Base-by-base conservation (phyloP, 345 rosid species). In the Boechera retrofracta region DNA sequence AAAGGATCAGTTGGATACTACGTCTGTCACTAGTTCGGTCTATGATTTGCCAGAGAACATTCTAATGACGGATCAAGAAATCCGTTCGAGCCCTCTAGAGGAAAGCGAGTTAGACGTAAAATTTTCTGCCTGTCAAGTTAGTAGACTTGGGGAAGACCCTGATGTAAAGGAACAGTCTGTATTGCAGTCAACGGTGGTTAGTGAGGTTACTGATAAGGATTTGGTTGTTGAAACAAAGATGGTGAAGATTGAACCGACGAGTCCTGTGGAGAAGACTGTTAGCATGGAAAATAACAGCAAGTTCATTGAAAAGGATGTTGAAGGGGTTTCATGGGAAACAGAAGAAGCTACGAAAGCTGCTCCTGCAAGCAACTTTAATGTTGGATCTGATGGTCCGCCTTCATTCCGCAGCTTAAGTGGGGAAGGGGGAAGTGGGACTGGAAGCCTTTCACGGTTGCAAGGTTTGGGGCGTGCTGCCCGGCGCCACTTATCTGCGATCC, bases 391-490 rank as follows among this genome's bases (percentile, higher is more conserved):
- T 74, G 98, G 93, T 32, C 97, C 95, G 2, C 87, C 86, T 73
- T 93, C 99, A 70, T 86, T 86, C 36, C 89, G 90, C 85, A 91
- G 95, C 85, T 87, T 88, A 67, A 83, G 89, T 67, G 89, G 98
- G 77, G 99, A 91, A 13, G 86, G 85, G 64, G 99, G 94, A 58
- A 91, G 82, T 84, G 90, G 93, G 76, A 69, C 84, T 32, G 99
- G 94, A 61, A 93, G 98, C 78, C 97, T 96, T 76, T 91, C 98
- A 32, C 89, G 94, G 83, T 85, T 96, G 82, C 92, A 87, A 73
- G 99, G 98, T 57, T 76, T 96, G 73, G 99, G 99, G 9, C 96
- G 99, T 70, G 96, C 97, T 67, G 97, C 99, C 4, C 84, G 98
- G 79, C 88, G 93, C 35, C 95, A 96, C 61, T 73, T 96, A 74